Conservation (phyloP, 139 green algal species). For the Coelastrella sp. region DNA sequence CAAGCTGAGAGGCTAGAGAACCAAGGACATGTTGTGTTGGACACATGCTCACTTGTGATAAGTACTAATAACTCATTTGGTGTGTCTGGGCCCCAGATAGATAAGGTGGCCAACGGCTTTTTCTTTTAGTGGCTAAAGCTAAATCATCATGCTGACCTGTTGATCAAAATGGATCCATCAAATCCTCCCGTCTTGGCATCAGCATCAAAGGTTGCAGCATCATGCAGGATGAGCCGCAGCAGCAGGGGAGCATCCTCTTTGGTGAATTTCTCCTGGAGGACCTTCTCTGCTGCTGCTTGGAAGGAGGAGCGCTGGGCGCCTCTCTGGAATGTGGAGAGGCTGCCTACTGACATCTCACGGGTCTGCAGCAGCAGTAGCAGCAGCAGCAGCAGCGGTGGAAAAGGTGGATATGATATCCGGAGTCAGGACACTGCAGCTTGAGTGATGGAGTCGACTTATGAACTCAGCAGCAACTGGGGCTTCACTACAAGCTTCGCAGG, state of each 20-base stretch:
- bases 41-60: too few relatives aligned
- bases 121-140: too few relatives aligned
- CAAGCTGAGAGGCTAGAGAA: too few relatives aligned
- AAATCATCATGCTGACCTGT: constrained; percentile 35
- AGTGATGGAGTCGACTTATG: not conserved
- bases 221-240: constrained; percentile 76
- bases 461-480: too few relatives aligned
- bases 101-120: not conserved
- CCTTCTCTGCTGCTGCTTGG: constrained; percentile 31
- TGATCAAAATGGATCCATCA: constrained; percentile 80
- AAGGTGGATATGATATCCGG: not conserved
- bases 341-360: constrained; percentile 22
- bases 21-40: too few relatives aligned
- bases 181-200: constrained; percentile 77
- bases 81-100: not conserved
- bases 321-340: constrained; percentile 50
- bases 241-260: constrained; percentile 61
- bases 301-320: constrained; percentile 53
- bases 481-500: not conserved
- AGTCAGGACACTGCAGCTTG: not conserved
- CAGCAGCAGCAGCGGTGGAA: not conserved
- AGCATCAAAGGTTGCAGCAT: constrained; percentile 81
- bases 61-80: not conserved
- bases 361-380: constrained; percentile 18
- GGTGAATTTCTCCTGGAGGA: constrained; percentile 58